Base-by-base conservation (phyloP, 2,329 filamentous ascomycete genomes). In the Hymenoscyphus fraxineus region DNA sequence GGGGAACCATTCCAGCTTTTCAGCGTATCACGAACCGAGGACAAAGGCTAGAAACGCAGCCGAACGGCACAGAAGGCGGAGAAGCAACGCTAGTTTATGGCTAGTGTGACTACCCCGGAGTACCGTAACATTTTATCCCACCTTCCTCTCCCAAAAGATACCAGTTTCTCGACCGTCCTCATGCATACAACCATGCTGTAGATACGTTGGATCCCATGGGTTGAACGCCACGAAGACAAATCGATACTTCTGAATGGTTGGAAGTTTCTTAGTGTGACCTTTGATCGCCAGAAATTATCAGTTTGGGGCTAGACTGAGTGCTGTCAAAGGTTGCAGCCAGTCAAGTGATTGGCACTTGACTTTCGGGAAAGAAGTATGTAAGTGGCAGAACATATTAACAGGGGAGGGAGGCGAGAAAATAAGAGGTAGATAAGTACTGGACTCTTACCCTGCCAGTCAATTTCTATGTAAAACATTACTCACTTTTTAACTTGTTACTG, bases 281-380 rank as follows among this genome's bases (percentile, higher is more conserved):
- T 51, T 22, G 44, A 51, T 51, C 44, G 15, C 6, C 44, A 51
- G n/a, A 51, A 22, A 22, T 10, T 9, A n/a, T 51, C 44, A 22
- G 7, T 22, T 51, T 19, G 44, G 44, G 44, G 19, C 44, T 51
- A 51, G 44, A 12, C 22, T 19, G 12, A 22, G 44, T 27, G 9
- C n/a, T 51, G 44, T 35, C 35, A 35, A 35, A 35, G 6, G 35
- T 6, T 35, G 35, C 35, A 7, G 9, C 35, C 6, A 10, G 10
- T 51, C 44, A 51, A 51, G 44, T 51, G 44, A 51, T 51, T 51
- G 44, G 35, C n/a, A 22, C 44, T 51, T 51, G 44, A 19, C 44
- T 10, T 51, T 51, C 22, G 44, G 44, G 44, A 27, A 12, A 22
- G n/a, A 51, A 51, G 44, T 51, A 51, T n/a, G 44, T 51, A 51